Evolutionary conservation across 305 asterid species (phyloP).

Genomic region (Petunia hybrid): DNA sequence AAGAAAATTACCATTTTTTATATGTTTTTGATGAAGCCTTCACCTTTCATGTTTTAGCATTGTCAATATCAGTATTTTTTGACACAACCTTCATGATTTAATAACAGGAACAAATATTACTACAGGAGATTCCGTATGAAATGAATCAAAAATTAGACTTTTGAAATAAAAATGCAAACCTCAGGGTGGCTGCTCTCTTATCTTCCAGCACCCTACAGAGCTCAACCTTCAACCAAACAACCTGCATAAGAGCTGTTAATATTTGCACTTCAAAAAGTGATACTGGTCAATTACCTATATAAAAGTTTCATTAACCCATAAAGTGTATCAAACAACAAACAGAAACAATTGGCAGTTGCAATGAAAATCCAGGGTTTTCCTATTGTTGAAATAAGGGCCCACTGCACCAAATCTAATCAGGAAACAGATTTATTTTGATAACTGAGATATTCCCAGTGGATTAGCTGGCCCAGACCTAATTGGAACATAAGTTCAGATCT

Average conservation of each 20-base stretch:
- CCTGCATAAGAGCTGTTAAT: conserved; percentile 61
- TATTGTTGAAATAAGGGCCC: not conserved
- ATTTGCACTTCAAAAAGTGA: conserved; percentile 36
- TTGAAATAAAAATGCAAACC: conserved; percentile 48
- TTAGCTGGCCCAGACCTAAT: conserved; percentile 1
- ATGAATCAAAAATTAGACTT: conserved; percentile 16
- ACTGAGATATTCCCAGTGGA: not conserved
- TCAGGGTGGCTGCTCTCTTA: conserved; percentile 81
- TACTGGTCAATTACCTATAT: conserved; percentile 20
- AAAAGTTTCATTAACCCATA: conserved; percentile 7
- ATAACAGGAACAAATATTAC: conserved; percentile 17
- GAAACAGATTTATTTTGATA: conserved; percentile 2
- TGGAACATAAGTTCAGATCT: not conserved
- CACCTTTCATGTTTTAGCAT: conserved; percentile 18
- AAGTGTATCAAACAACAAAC: not conserved
- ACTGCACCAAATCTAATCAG: not conserved
- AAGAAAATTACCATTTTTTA: conserved; percentile 32
- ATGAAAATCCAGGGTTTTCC: conserved; percentile 15
- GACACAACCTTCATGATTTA: conserved; percentile 14
- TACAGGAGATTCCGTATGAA: conserved; percentile 21
- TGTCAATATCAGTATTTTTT: not conserved
- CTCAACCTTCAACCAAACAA: conserved; percentile 90
- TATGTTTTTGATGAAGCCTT: not conserved
- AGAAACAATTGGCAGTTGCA: not conserved
- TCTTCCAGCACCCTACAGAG: conserved; percentile 85